Base-by-base conservation (phyloP, 1,139 yeast species). In the Hyphopichia khmerensis region DNA sequence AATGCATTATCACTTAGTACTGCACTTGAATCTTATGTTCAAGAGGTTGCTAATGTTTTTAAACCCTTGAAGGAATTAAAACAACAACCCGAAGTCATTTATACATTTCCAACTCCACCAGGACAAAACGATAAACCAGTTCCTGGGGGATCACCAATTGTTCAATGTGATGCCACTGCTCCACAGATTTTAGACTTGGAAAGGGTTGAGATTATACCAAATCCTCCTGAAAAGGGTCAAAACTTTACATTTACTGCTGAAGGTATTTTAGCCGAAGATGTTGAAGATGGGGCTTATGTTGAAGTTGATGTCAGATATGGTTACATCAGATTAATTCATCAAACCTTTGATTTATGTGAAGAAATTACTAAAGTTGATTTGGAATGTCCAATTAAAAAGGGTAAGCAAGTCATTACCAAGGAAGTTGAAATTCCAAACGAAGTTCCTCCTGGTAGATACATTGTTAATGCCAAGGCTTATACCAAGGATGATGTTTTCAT, bases 231-330 rank as follows among this genome's bases (percentile, higher is more conserved):
- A 38, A 81, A 89, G 54, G 98, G 97, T 17, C 67, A 72, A 36
- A 86, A 88, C 57, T 72, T 93, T 59, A 86, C 95, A 14, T 80
- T 95, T 48, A 62, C 75, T 23, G 99, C 96, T 3, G 62, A 69
- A 15, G 99, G 96, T 2, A 61, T 60, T 38, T 66, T 91, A 46
- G 54, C 71, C 33, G 62, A 76, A 43, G 74, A 72, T 16, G 70
- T 95, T 37, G 79, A 65, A 35, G 93, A 71, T 3, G 99, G 99
- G 32, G 88, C 98, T 0, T 93, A 90, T 58, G 95, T 93, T 40
- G 96, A 89, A 50, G 90, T 93, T 33, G 96, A 89, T 50, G 98
- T 95, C 30, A 79, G 88, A 52, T 86, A 90, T 57, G 99, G 98
- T 10, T 89, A 87, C 68, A 91, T 93, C 63, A 85, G 86, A 56